Conservation (phyloP, 305 asterid genomes). For the Fraxinus sp. region DNA sequence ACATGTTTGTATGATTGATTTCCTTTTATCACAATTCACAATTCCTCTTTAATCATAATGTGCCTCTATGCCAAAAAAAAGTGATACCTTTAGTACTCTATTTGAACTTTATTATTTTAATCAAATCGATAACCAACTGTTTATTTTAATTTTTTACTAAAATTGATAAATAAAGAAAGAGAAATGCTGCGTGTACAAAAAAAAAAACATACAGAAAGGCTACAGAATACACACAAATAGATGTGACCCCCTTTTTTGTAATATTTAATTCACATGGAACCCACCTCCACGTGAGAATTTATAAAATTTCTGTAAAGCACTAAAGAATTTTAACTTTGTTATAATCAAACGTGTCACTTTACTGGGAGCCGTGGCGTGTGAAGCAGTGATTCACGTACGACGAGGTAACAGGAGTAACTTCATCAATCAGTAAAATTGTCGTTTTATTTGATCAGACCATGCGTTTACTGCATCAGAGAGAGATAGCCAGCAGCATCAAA, state of each 20-base stretch:
- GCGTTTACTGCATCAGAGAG: not conserved
- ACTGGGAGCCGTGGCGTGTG: not conserved
- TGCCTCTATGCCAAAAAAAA: not conserved
- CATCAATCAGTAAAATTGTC: not conserved
- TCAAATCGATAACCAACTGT: not conserved
- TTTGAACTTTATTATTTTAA: no score
- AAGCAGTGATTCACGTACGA: not conserved
- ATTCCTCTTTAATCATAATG: slow-evolving; percentile 22
- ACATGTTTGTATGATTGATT: slow-evolving; percentile 27
- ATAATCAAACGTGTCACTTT: not conserved
- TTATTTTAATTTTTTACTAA: not conserved
- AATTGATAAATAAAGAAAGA: not conserved
- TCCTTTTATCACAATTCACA: slow-evolving; percentile 28
- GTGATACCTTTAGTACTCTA: not conserved
- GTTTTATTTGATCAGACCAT: not conserved
- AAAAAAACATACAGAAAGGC: no score
- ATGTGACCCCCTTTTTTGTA: no score
- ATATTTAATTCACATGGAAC: no score
- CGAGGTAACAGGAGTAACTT: not conserved
- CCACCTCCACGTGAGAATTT: no score
- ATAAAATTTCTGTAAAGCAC: no score
- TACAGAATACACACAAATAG: no score
- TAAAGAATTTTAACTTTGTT: not conserved
- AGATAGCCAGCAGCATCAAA: not conserved
- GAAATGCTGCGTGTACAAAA: no score